Evolutionary conservation across 2,329 filamentous ascomycete genomes (phyloP).

Genomic region (Thelonectria discophora): DNA sequence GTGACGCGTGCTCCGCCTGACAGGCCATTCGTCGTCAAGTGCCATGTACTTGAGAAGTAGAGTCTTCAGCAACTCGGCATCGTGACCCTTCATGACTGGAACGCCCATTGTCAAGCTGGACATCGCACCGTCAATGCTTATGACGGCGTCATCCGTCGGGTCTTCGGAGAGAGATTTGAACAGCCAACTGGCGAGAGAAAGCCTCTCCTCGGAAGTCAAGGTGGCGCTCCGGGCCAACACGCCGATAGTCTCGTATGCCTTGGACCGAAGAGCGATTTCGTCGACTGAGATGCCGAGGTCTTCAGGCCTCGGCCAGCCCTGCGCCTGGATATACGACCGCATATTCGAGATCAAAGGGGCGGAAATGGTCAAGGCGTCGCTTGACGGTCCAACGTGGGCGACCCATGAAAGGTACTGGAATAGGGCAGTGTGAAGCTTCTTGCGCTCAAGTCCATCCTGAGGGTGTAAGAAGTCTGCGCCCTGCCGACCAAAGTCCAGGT

Average conservation of each 20-base stretch:
- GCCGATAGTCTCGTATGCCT: slow-evolving; percentile 91
- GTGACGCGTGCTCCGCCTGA: slow-evolving; percentile 79
- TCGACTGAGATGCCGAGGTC: slow-evolving; percentile 66
- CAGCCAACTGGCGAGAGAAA: slow-evolving; percentile 73
- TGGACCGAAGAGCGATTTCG: slow-evolving; percentile 74
- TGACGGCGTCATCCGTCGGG: slow-evolving; percentile 75
- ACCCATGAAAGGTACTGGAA: slow-evolving; percentile 91
- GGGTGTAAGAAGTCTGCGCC: slow-evolving; percentile 36
- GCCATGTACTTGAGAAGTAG: slow-evolving; percentile 76
- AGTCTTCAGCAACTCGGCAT: slow-evolving; percentile 49
- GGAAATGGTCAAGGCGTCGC: slow-evolving; percentile 71
- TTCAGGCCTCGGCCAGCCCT: slow-evolving; percentile 81
- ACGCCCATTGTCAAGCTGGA: slow-evolving; percentile 72
- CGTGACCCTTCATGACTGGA: slow-evolving; percentile 43
- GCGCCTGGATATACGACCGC: slow-evolving; percentile 76
- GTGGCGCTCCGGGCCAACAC: slow-evolving; percentile 74
- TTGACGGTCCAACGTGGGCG: slow-evolving; percentile 72
- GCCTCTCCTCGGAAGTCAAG: slow-evolving; percentile 62
- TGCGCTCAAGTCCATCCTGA: slow-evolving; percentile 73
- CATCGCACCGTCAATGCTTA: slow-evolving; percentile 89
- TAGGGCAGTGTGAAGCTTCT: slow-evolving; percentile 82
- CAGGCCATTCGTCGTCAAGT: slow-evolving; percentile 56
- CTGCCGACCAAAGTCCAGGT: slow-evolving; percentile 62
- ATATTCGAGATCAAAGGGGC: slow-evolving; percentile 74
- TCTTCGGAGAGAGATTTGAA: slow-evolving; percentile 87